A percentile compares a stretch with the other conserved stretches of the same genome.
Evolutionary conservation across 768 basidiomycete genomes (phyloP).

Genomic region (Pleurotus salmoneostramineus): DNA sequence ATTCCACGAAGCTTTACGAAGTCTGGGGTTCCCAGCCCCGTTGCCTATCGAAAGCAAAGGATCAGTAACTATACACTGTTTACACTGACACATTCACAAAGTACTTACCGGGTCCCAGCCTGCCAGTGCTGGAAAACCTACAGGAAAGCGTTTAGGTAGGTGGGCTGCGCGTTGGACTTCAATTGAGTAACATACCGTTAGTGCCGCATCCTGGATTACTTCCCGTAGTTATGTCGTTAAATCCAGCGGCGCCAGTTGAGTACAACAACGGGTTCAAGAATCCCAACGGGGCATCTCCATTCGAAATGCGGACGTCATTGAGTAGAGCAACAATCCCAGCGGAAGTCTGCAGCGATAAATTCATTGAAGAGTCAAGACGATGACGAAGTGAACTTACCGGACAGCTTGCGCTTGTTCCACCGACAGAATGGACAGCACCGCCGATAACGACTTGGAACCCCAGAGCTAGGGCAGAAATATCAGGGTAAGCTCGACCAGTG

Average conservation of each 20-base stretch:
- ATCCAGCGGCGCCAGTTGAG: conserved; percentile 25
- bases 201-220: conserved; percentile 57
- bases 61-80: background rate
- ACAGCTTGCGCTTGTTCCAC: conserved; percentile 34
- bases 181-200: conserved; percentile 30
- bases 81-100: background rate
- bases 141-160: background rate
- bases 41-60: conserved; percentile 12
- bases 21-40: conserved; percentile 14
- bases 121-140: conserved; percentile 28
- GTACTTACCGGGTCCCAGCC: conserved; percentile 58
- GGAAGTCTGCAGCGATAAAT: background rate
- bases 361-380: no score
- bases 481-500: conserved; percentile 15
- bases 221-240: conserved; percentile 58
- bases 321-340: conserved; percentile 53
- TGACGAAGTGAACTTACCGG: background rate
- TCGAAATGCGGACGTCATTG: conserved; percentile 51
- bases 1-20: conserved; percentile 15
- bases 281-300: conserved; percentile 41
- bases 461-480: conserved; percentile 14
- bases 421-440: conserved; percentile 15
- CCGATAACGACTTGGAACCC: conserved; percentile 9
- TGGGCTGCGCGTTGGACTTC: background rate
- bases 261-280: conserved; percentile 67